A percentile compares a stretch with the other conserved stretches of the same genome.
phyloP scores from a whole-genome alignment of 2,329 filamentous ascomycete genomes.

The Sphaerostilbella broomeana region DNA sequence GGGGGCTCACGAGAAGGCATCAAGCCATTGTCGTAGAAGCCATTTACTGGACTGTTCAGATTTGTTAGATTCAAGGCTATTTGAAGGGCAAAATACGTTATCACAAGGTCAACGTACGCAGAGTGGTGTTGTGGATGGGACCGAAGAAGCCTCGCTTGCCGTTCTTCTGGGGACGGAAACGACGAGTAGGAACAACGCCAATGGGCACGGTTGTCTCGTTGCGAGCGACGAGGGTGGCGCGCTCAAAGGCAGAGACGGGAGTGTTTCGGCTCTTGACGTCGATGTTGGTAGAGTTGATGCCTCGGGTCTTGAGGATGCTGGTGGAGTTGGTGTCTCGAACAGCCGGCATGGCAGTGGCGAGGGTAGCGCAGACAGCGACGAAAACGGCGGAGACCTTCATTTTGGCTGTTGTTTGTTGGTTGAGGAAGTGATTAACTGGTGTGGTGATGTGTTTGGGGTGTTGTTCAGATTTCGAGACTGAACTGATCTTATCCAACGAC shows the following conservation, averaged over 20 bases:
- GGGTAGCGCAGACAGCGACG: slow-evolving; percentile 6
- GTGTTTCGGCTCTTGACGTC: slow-evolving; percentile 3
- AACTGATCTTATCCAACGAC: too few species aligned
- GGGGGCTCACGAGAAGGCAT: too few species aligned
- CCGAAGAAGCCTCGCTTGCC: too few species aligned
- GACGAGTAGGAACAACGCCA: neutral
- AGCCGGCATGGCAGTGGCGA: slow-evolving; percentile 2
- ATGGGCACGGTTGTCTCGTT: neutral
- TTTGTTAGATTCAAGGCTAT: too few species aligned
- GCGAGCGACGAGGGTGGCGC: neutral
- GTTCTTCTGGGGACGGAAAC: slow-evolving; percentile 6
- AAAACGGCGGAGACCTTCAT: slow-evolving; percentile 10
- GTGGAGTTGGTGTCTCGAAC: neutral
- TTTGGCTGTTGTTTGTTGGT: slow-evolving; percentile 2
- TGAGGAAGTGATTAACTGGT: too few species aligned
- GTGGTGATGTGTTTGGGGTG: too few species aligned
- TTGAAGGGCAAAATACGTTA: too few species aligned
- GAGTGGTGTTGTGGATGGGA: too few species aligned
- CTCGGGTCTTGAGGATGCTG: neutral
- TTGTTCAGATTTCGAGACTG: too few species aligned
- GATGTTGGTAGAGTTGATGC: slow-evolving; percentile 2
- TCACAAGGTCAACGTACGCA: too few species aligned
- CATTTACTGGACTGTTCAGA: too few species aligned
- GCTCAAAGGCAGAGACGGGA: neutral
- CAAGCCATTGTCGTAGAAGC: too few species aligned